phyloP scores from a whole-genome alignment of 306 rosid genomes.

The Luffa aegyptiaca region DNA sequence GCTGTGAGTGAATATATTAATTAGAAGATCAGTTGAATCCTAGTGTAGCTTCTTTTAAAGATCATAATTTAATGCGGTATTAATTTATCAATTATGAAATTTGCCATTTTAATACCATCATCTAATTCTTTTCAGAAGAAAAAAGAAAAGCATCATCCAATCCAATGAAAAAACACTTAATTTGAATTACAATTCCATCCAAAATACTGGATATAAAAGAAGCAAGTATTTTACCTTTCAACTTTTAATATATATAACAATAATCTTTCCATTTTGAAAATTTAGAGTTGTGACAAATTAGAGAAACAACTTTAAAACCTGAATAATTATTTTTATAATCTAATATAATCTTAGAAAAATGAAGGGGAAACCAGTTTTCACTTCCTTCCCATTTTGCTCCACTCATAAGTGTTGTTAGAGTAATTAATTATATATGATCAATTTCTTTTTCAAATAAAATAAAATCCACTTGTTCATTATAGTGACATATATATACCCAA shows the following conservation, averaged over 20 bases:
- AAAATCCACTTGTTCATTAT: neutral
- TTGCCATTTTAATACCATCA: neutral
- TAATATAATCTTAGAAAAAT: no score
- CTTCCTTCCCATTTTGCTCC: no score
- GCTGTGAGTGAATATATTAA: neutral
- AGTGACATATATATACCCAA: neutral
- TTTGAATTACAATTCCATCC: neutral
- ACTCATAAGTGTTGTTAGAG: no score
- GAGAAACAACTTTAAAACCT: no score
- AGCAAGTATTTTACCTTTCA: no score
- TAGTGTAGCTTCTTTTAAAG: neutral
- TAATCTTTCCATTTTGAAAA: no score
- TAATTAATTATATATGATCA: neutral
- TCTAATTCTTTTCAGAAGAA: neutral
- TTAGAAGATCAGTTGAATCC: neutral
- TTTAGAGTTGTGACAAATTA: no score
- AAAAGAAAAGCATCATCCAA: neutral
- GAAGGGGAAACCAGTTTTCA: no score
- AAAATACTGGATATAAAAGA: neutral
- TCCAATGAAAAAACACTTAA: neutral
- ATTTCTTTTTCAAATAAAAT: neutral
- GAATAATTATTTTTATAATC: no score
- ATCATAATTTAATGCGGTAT: neutral
- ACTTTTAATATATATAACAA: no score
- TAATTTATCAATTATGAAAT: neutral